Percentiles rank a stretch among this genome's conserved stretches.
Evolutionary conservation across 1,139 yeast genomes (phyloP).

Genomic region (Suhomyces maxii): DNA sequence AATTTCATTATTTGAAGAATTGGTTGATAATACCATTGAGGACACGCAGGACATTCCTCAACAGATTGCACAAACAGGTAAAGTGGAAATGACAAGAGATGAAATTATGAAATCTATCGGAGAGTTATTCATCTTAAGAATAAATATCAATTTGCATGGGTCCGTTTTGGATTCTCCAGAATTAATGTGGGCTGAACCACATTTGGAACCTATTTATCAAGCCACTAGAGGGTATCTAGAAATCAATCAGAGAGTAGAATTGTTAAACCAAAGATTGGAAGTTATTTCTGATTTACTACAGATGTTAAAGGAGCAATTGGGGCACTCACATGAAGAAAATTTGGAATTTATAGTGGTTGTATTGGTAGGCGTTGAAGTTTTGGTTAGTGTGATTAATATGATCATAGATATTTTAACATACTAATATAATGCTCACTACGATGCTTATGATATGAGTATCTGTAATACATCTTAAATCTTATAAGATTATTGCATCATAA

Average conservation of each 20-base stretch:
- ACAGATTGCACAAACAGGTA: conserved; percentile 91
- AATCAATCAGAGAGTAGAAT: conserved; percentile 86
- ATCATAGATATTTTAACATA: conserved; percentile 42
- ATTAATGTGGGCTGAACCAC: conserved; percentile 98
- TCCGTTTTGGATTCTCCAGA: conserved; percentile 95
- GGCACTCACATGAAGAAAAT: conserved; percentile 88
- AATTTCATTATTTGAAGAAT: conserved; percentile 89
- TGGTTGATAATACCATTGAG: conserved; percentile 93
- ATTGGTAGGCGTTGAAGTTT: conserved; percentile 88
- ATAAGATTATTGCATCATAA: background rate
- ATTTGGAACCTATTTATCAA: conserved; percentile 92
- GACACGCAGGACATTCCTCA: conserved; percentile 97
- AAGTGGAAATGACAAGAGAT: conserved; percentile 89
- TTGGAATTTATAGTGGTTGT: conserved; percentile 89
- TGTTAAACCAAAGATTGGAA: conserved; percentile 86
- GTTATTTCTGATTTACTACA: conserved; percentile 90
- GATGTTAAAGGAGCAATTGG: conserved; percentile 95
- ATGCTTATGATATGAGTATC: no score
- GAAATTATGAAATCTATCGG: conserved; percentile 97
- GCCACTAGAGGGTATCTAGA: conserved; percentile 94
- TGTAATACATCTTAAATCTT: no score
- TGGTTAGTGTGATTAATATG: conserved; percentile 80
- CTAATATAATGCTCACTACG: conserved; percentile 7
- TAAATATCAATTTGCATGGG: conserved; percentile 90
- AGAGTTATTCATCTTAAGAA: conserved; percentile 85